A percentile compares a stretch with the other conserved stretches of the same genome.
Evolutionary conservation across 768 basidiomycete genomes (phyloP).

Genomic region (Agaricus subrufescens): DNA sequence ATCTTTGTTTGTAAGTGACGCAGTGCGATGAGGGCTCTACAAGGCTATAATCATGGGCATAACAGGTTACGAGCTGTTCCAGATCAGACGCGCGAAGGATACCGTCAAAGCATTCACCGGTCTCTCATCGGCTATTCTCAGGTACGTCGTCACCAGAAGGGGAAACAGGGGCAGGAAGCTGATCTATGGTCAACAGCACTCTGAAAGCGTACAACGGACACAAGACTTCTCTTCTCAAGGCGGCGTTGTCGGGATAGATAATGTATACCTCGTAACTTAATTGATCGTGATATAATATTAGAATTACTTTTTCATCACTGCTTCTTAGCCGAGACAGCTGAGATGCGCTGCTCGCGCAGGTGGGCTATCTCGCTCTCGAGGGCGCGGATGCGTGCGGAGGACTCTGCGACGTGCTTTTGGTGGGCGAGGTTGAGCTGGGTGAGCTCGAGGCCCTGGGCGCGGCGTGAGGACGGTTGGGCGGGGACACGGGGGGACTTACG

Average conservation of each 20-base stretch:
- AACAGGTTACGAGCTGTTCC: slow-evolving; percentile 77
- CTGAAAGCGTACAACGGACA: slow-evolving; percentile 75
- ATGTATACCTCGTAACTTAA: neutral
- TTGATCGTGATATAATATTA: neutral
- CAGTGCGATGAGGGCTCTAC: neutral
- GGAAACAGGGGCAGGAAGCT: neutral
- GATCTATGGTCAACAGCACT: slow-evolving; percentile 37
- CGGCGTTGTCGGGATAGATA: slow-evolving; percentile 21
- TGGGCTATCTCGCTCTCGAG: slow-evolving; percentile 59
- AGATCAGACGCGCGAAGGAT: slow-evolving; percentile 54
- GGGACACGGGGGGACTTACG: slow-evolving; percentile 30
- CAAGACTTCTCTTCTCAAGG: slow-evolving; percentile 57
- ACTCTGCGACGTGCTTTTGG: slow-evolving; percentile 67
- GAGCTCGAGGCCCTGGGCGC: slow-evolving; percentile 57
- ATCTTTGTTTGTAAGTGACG: slow-evolving; percentile 73
- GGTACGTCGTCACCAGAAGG: slow-evolving; percentile 37
- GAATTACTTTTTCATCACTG: no score
- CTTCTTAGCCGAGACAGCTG: neutral
- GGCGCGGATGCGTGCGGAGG: slow-evolving; percentile 40
- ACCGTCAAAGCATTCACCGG: slow-evolving; percentile 63
- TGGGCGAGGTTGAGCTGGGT: slow-evolving; percentile 59
- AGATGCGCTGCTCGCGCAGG: slow-evolving; percentile 23
- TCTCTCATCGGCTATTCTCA: slow-evolving; percentile 64
- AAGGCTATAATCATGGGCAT: slow-evolving; percentile 8
- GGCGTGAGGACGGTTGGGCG: neutral